Conservation (phyloP, 106 monocot species). For the Agapanthus africanus region DNA sequence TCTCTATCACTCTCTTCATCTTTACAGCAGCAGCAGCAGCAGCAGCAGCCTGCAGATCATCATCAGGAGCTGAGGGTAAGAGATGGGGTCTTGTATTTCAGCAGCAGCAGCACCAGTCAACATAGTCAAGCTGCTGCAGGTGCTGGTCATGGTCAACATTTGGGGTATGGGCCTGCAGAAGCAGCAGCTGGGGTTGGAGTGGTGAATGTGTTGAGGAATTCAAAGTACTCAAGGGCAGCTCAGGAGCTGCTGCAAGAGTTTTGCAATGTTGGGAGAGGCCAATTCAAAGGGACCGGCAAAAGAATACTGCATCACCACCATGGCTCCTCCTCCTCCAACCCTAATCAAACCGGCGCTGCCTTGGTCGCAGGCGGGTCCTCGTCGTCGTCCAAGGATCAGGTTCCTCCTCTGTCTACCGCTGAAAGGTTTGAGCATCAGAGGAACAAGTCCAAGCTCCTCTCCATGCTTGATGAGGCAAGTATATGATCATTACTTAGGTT, state of each 20-base stretch:
- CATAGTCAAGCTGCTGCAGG: no score
- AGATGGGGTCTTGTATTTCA: conserved; percentile 55
- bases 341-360: not conserved
- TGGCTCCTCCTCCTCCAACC: conserved; percentile 19
- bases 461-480: conserved; percentile 98
- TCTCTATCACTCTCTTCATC: conserved; percentile 70
- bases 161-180: conserved; percentile 55
- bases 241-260: conserved; percentile 95
- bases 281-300: conserved; percentile 37
- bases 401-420: conserved; percentile 55
- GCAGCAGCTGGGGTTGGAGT: conserved; percentile 2
- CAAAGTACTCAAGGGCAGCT: conserved; percentile 76
- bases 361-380: conserved; percentile 15
- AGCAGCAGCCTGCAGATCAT: no score
- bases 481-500: no score
- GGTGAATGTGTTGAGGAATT: conserved; percentile 56
- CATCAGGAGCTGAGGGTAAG: conserved; percentile 35
- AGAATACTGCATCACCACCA: no score
- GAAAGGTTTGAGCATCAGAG: conserved; percentile 94
- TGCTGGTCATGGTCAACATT: conserved; percentile 20
- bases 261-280: conserved; percentile 68
- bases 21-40: conserved; percentile 32
- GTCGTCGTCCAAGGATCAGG: conserved; percentile 34
- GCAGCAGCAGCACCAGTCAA: conserved; percentile 17
- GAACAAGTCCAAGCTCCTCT: conserved; percentile 86